These are phyloP conservation scores for Tylopilus vinaceipallidus DNA, from an alignment of 768 basidiomycete genomes.

Conservation along the genomic window DNA sequence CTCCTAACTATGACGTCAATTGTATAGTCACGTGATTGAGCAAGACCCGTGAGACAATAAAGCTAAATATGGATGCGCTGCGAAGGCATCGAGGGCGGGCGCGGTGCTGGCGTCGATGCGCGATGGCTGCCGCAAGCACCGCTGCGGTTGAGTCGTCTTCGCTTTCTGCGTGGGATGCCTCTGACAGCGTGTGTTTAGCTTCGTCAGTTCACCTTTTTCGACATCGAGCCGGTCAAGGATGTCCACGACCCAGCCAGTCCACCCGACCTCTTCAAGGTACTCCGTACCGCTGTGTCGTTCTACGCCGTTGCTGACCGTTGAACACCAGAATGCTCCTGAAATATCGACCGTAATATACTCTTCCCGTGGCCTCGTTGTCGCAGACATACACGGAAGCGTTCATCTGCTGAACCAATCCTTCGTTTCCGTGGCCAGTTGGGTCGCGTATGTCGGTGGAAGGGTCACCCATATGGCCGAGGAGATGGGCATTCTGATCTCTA, in stretches of 20 bases:
- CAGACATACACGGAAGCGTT: slow-evolving; percentile 83
- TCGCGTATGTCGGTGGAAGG: slow-evolving; percentile 74
- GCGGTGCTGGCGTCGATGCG: too few relatives aligned
- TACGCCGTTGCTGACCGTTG: slow-evolving; percentile 1
- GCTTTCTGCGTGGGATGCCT: not conserved
- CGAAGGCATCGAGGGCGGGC: too few relatives aligned
- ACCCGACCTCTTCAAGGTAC: slow-evolving; percentile 79
- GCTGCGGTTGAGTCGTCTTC: slow-evolving; percentile 15
- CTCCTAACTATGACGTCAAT: slow-evolving; percentile 2
- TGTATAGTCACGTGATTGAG: not conserved
- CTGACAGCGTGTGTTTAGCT: slow-evolving; percentile 51
- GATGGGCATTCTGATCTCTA: slow-evolving; percentile 77
- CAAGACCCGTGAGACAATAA: too few relatives aligned
- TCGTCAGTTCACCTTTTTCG: slow-evolving; percentile 91
- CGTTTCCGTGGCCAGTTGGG: slow-evolving; percentile 68
- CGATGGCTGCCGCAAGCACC: not conserved
- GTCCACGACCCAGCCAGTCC: slow-evolving; percentile 69
- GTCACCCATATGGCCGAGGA: slow-evolving; percentile 87
- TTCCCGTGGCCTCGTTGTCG: slow-evolving; percentile 67
- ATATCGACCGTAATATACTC: slow-evolving; percentile 69
- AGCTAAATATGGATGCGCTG: too few relatives aligned
- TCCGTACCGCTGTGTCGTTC: slow-evolving; percentile 2
- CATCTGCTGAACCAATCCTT: slow-evolving; percentile 76
- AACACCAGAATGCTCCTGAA: slow-evolving; percentile 56
- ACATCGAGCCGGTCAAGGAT: slow-evolving; percentile 73